Conservation (phyloP, 495 filamentous ascomycete genomes). For the Penicillium macrosclerotiorum region DNA sequence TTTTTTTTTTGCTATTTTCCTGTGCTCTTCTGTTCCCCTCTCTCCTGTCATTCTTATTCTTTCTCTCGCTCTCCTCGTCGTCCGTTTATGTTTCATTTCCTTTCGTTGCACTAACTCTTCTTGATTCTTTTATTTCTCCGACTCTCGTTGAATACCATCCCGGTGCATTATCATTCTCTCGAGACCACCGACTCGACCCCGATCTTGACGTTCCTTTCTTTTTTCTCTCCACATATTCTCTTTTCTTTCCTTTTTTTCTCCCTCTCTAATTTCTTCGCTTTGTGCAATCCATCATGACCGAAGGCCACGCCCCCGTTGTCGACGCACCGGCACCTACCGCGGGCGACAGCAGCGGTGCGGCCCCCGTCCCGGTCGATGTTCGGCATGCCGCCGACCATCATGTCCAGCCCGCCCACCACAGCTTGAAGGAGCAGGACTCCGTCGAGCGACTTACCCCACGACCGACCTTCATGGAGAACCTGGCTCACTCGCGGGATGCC, state of each 20-base stretch:
- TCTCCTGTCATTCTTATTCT: neutral
- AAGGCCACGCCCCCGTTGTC: constrained; percentile 17
- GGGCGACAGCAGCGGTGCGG: constrained; percentile 15
- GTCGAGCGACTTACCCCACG: constrained; percentile 30
- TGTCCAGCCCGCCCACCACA: constrained; percentile 3
- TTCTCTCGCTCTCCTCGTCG: too few species aligned
- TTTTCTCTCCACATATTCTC: too few species aligned
- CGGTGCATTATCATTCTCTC: neutral
- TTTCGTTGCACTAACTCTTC: neutral
- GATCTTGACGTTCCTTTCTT: too few species aligned
- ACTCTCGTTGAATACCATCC: neutral
- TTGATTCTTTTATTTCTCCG: neutral
- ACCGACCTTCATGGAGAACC: constrained; percentile 38
- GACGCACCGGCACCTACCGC: constrained; percentile 15
- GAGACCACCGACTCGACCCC: too few species aligned
- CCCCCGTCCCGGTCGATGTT: constrained; percentile 28
- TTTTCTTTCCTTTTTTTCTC: neutral
- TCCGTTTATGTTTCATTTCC: too few species aligned
- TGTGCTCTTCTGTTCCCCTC: neutral
- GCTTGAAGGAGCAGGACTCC: constrained; percentile 27
- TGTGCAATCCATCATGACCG: constrained; percentile 14
- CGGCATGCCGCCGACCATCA: constrained; percentile 21
- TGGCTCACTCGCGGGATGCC: constrained; percentile 34
- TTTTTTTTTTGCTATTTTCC: neutral
- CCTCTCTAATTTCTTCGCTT: constrained; percentile 1